Percentiles rank a stretch among this genome's conserved stretches.
These are phyloP conservation scores for Musa troglodytarum DNA, from an alignment of 176 grass and related monocot species.

Conservation along the genomic window DNA sequence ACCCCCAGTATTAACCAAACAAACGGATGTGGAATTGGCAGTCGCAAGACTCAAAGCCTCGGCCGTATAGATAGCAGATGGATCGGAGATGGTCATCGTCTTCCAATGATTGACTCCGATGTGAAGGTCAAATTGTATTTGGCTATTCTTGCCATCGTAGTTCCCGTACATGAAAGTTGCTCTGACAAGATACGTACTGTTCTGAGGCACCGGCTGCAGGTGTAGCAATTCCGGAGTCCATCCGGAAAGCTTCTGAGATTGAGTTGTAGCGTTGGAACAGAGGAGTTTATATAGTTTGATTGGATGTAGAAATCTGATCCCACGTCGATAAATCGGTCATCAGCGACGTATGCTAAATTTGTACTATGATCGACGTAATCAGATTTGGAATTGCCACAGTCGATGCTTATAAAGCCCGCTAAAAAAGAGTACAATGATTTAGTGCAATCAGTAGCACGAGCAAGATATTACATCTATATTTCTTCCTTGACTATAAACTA, in stretches of 20 bases:
- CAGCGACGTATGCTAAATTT: conserved; percentile 6
- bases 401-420: conserved; percentile 33
- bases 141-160: conserved; percentile 18
- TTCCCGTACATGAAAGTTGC: conserved; percentile 32
- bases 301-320: conserved; percentile 11
- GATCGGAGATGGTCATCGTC: background rate
- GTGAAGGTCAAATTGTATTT: background rate
- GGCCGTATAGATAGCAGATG: background rate
- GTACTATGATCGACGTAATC: conserved; percentile 16
- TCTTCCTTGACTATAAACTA: too few species aligned
- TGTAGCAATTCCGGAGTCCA: conserved; percentile 30
- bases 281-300: background rate
- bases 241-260: conserved; percentile 29
- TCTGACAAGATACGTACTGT: conserved; percentile 25
- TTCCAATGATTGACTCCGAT: background rate
- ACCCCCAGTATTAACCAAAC: conserved; percentile 13
- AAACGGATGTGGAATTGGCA: conserved; percentile 15
- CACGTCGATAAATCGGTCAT: conserved; percentile 20
- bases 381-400: conserved; percentile 19
- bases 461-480: too few species aligned
- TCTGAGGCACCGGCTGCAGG: background rate
- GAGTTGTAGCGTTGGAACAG: background rate
- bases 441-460: too few species aligned
- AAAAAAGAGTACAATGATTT: background rate
- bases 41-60: conserved; percentile 13